Percentiles rank a stretch among this genome's conserved stretches.
These are phyloP conservation scores for Ciborinia camelliae DNA, from an alignment of 2,329 filamentous ascomycete genomes.

Conservation along the genomic window DNA sequence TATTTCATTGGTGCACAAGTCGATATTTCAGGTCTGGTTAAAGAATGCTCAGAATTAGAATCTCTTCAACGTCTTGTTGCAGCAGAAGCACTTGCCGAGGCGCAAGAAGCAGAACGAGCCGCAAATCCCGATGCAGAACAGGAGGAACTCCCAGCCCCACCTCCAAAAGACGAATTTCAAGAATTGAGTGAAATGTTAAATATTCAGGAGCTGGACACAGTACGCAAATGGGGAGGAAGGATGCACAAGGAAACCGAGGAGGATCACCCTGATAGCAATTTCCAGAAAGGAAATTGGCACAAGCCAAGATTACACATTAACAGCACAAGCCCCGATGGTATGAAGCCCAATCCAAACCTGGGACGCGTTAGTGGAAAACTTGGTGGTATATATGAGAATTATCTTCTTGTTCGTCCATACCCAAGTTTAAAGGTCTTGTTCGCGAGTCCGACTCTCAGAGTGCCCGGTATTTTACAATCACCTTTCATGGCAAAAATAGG, in stretches of 20 bases:
- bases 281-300: constrained; percentile 38
- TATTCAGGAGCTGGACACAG: constrained; percentile 60
- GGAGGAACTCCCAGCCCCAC: neutral
- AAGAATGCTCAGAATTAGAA: constrained; percentile 58
- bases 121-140: constrained; percentile 22
- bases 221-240: constrained; percentile 59
- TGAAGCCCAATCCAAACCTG: constrained; percentile 14
- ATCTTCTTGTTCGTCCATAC: constrained; percentile 62
- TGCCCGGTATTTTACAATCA: constrained; percentile 64
- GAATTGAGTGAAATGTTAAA: constrained; percentile 69
- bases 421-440: constrained; percentile 66
- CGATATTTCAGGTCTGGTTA: constrained; percentile 60
- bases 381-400: constrained; percentile 51
- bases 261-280: constrained; percentile 41
- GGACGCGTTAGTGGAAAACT: constrained; percentile 37
- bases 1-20: constrained; percentile 67
- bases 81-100: constrained; percentile 26
- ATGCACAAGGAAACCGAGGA: constrained; percentile 54
- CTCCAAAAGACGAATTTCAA: constrained; percentile 59
- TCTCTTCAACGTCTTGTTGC: constrained; percentile 48
- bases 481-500: constrained; percentile 54
- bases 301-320: constrained; percentile 44
- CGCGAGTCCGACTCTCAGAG: constrained; percentile 62
- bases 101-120: constrained; percentile 29
- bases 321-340: constrained; percentile 35